Evolutionary conservation across 352 stramenopile species (phyloP).

Genomic region (Globisporangium alternatum): DNA sequence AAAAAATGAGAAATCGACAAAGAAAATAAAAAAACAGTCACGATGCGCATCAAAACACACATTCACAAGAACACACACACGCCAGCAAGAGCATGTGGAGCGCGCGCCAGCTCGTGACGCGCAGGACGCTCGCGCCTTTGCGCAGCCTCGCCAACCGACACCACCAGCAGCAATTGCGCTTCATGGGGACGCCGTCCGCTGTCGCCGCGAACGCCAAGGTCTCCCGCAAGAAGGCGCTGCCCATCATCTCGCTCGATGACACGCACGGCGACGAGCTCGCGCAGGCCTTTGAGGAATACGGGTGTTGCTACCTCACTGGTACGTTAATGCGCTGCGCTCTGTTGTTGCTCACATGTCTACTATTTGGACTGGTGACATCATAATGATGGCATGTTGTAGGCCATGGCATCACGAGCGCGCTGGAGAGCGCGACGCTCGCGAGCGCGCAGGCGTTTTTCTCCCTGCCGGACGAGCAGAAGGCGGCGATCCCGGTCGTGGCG

Average conservation of each 20-base stretch:
- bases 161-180: slow-evolving; percentile 2
- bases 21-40: background rate
- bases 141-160: background rate
- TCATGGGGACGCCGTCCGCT: slow-evolving; percentile 6
- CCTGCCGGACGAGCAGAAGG: slow-evolving; percentile 45
- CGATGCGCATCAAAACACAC: background rate
- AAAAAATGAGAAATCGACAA: too few relatives aligned
- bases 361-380: background rate
- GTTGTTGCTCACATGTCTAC: background rate
- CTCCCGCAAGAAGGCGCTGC: slow-evolving; percentile 28
- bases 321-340: background rate
- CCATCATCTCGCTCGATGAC: slow-evolving; percentile 58
- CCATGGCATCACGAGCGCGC: slow-evolving; percentile 47
- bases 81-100: slow-evolving; percentile 1
- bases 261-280: slow-evolving; percentile 43
- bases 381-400: slow-evolving; percentile 19
- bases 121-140: background rate
- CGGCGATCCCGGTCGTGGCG: slow-evolving; percentile 54
- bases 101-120: background rate
- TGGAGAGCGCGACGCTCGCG: slow-evolving; percentile 52
- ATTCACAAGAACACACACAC: background rate
- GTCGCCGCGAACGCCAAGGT: slow-evolving; percentile 1
- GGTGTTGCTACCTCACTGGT: slow-evolving; percentile 71
- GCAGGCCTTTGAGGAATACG: slow-evolving; percentile 59
- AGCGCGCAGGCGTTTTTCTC: slow-evolving; percentile 59